Base-by-base conservation (phyloP, 1,284 basidiomycete genomes). In the Leccinum laetum region DNA sequence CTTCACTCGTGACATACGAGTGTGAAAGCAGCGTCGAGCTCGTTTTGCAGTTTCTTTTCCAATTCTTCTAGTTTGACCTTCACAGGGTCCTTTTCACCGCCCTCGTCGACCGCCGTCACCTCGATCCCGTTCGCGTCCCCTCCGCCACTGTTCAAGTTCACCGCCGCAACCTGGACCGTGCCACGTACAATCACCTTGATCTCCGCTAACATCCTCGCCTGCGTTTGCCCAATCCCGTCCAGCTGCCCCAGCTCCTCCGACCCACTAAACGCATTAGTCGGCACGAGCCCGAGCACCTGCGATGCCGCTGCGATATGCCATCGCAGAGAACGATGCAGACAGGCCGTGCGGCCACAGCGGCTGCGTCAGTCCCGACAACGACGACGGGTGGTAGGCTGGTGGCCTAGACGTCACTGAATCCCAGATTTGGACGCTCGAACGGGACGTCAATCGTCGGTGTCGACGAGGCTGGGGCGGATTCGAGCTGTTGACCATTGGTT, bases 281-380 rank as follows among this genome's bases (percentile, higher is more conserved):
- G 69, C 21, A 78, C 71, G 13, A 75, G 67, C 21, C 76, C 75
- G 58, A 82, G 75, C 6, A 78, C 78, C 41, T 78, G 77, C 21
- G 79, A 80, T 13, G 81, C 79, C 0, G 78, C 79, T 13, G 75
- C 72, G 66, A 82, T 80, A 68, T 82, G 79, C 79, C 69, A 82
- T 78, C 21, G 76, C 73, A 10, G 73, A 75, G 62, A 82, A 80
- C n/a, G 79, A 79, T 16, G 74, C 69, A 0, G 79, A 79, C 58
- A 82, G 73, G 2, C 72, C 68, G 63, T 76, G 72, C 0, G 72
- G 75, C 75, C 74, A 76, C 18, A 76, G 65, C 0, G 73, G 72
- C 61, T 3, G 57, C 7, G 57, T 18, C n/a, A 13, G 13, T 3
- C 16, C 55, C 6, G 18, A 7, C n/a, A 8, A 5, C n/a, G 44